Evolutionary conservation across 192 early-diverging fungal genomes (phyloP).

Genomic region (Mortierella alpina): DNA sequence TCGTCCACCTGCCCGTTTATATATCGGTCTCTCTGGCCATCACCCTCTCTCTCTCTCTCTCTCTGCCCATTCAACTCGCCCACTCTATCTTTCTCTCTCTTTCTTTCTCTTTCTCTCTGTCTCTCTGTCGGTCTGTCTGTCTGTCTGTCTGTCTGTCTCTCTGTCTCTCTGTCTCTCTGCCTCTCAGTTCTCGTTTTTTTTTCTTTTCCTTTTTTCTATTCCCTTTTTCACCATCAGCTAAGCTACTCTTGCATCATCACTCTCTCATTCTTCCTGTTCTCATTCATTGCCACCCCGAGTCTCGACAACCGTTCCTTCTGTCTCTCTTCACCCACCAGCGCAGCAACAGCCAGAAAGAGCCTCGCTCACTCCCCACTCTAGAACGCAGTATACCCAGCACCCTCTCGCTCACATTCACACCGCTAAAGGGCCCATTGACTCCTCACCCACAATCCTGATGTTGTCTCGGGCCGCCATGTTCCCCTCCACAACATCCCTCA

Average conservation of each 20-base stretch:
- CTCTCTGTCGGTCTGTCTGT: background rate
- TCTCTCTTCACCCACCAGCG: too few species aligned
- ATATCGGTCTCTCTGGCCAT: background rate
- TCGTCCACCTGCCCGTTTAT: background rate
- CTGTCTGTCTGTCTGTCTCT: too few species aligned
- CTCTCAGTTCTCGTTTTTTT: background rate
- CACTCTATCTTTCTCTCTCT: background rate
- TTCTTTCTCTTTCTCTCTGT: too few species aligned
- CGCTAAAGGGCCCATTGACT: background rate
- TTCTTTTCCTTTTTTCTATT: too few species aligned
- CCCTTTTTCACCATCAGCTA: background rate
- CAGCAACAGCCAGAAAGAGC: too few species aligned
- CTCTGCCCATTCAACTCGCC: background rate
- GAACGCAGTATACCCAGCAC: background rate
- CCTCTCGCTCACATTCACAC: background rate
- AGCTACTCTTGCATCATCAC: background rate
- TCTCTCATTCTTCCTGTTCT: background rate
- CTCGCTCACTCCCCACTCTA: background rate
- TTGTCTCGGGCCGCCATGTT: slow-evolving; percentile 19
- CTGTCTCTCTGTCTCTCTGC: background rate
- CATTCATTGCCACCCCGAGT: background rate
- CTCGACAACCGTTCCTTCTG: too few species aligned
- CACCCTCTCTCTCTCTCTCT: background rate
- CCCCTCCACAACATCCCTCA: slow-evolving; percentile 8
- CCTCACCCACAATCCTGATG: background rate